Percentiles rank a stretch among this genome's conserved stretches.
Evolutionary conservation across 768 basidiomycete species (phyloP).

Genomic region (Amanita thiersii): DNA sequence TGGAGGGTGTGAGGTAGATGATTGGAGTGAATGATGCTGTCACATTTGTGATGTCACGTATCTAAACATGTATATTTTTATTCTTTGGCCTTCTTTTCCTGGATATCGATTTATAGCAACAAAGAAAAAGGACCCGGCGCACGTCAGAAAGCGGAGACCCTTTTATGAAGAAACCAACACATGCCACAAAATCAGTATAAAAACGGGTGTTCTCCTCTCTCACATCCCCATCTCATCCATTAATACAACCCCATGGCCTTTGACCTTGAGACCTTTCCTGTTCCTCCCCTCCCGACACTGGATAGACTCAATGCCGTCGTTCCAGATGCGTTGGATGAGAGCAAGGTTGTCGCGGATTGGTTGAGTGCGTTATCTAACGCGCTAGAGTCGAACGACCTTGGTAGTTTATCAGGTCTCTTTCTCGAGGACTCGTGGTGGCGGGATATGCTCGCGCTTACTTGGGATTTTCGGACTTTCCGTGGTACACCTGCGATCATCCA

Average conservation of each 20-base stretch:
- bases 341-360: slow-evolving; percentile 14
- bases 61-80: no score
- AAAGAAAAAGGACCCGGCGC: no score
- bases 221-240: no score
- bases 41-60: no score
- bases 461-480: slow-evolving; percentile 39
- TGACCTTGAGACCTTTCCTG: background rate
- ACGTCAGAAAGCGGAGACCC: no score
- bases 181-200: no score
- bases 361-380: slow-evolving; percentile 14
- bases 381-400: slow-evolving; percentile 11
- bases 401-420: slow-evolving; percentile 18
- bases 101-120: no score
- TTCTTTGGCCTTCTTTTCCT: no score
- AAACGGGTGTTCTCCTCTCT: no score
- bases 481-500: slow-evolving; percentile 23
- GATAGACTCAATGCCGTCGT: slow-evolving; percentile 12
- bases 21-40: no score
- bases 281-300: slow-evolving; percentile 16
- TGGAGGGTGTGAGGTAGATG: no score
- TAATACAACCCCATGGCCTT: background rate
- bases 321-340: slow-evolving; percentile 11
- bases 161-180: no score
- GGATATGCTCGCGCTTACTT: slow-evolving; percentile 43
- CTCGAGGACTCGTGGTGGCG: slow-evolving; percentile 34